A percentile compares a stretch with the other conserved stretches of the same genome.
phyloP scores from a whole-genome alignment of 1,284 basidiomycete genomes.

The Irpex rosettiformis region DNA sequence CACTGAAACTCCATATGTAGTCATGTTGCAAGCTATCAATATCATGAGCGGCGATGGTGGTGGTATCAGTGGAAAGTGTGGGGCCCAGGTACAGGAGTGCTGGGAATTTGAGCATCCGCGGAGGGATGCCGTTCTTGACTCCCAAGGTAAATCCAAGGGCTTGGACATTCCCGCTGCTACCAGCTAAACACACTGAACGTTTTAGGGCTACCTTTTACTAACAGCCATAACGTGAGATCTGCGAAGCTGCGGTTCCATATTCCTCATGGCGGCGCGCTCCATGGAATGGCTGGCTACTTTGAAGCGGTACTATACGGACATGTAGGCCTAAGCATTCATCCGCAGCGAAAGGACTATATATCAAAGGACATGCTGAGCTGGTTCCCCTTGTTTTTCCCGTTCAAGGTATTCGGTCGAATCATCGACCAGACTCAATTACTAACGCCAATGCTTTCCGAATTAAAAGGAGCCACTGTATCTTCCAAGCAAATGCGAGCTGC shows the following conservation, averaged over 20 bases:
- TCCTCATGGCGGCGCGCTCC: constrained; percentile 91
- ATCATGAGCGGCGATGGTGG: constrained; percentile 74
- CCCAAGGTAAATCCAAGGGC: constrained; percentile 67
- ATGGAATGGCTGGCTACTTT: constrained; percentile 98
- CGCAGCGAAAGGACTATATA: constrained; percentile 77
- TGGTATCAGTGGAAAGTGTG: constrained; percentile 63
- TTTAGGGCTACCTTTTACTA: constrained; percentile 77
- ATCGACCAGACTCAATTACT: background rate
- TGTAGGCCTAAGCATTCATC: constrained; percentile 92
- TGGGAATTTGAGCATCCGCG: constrained; percentile 98
- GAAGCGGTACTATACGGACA: constrained; percentile 91
- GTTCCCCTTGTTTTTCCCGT: constrained; percentile 98
- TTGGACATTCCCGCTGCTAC: too few relatives aligned
- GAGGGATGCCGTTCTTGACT: constrained; percentile 71
- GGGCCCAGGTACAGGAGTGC: constrained; percentile 87
- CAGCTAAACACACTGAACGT: background rate
- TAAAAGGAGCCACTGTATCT: constrained; percentile 87
- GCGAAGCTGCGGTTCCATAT: constrained; percentile 87
- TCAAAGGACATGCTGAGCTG: constrained; percentile 97
- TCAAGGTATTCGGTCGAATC: constrained; percentile 52
- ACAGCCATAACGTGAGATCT: constrained; percentile 84
- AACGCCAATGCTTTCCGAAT: background rate
- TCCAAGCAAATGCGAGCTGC: constrained; percentile 88
- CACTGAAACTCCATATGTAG: constrained; percentile 94
- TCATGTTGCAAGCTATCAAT: constrained; percentile 94